A percentile compares a stretch with the other conserved stretches of the same genome.
phyloP scores from a whole-genome alignment of 371 early-diverging fungal genomes.

The Lichtheimia corymbifera region DNA sequence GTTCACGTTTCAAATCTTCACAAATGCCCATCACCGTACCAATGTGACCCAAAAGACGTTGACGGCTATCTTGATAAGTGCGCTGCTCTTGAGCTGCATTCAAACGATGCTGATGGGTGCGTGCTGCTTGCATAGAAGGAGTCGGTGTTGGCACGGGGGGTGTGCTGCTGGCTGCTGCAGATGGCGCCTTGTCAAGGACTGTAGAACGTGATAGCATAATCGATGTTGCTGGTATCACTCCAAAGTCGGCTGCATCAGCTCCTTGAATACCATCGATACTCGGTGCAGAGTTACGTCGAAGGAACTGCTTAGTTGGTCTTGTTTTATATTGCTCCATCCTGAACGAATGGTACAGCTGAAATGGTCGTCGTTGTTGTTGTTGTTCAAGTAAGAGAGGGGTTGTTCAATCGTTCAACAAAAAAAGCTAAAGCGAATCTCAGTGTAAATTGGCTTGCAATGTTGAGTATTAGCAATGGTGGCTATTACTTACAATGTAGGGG shows the following conservation, averaged over 20 bases:
- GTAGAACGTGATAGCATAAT: neutral
- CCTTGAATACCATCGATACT: neutral
- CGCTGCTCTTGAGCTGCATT: conserved; percentile 61
- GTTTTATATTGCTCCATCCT: too few relatives aligned
- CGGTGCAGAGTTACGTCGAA: conserved; percentile 3
- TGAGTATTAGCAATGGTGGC: too few relatives aligned
- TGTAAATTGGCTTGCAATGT: too few relatives aligned
- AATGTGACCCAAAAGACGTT: conserved; percentile 62
- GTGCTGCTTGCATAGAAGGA: conserved; percentile 9
- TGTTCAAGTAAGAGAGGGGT: too few relatives aligned
- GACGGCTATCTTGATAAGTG: conserved; percentile 70
- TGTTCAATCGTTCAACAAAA: too few relatives aligned
- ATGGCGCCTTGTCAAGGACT: neutral
- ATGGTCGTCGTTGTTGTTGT: too few relatives aligned
- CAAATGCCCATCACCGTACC: conserved; percentile 56
- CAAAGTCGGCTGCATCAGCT: neutral
- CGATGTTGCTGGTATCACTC: neutral
- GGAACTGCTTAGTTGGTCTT: too few relatives aligned
- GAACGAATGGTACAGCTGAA: too few relatives aligned
- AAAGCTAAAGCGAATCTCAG: too few relatives aligned
- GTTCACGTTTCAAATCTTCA: conserved; percentile 49
- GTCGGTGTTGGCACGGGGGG: neutral
- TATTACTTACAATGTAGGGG: too few relatives aligned
- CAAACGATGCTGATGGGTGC: conserved; percentile 43
- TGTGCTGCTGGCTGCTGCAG: neutral